Evolutionary conservation across 140 eudicot species (phyloP), one percentile per base, ranked within the genome.

Genomic region (Anethum foeniculum): DNA sequence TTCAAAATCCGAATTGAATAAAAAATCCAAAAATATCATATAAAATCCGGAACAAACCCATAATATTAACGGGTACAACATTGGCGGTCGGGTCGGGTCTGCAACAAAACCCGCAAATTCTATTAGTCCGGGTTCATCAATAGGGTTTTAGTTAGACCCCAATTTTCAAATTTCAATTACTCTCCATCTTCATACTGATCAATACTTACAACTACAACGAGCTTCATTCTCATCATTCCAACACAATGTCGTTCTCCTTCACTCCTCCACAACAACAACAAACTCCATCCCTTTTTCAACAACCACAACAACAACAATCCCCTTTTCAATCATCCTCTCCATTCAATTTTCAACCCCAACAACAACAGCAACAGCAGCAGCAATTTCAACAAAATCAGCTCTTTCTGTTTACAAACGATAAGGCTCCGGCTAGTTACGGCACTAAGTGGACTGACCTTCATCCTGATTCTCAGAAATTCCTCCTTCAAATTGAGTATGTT

Each of bases 391-490:
- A 90, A 75, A 90, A 79, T 75, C 99, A 92, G 38, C 80, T 92
- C 7, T 95, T 86, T 86, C 85, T 95, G 9, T 89, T 90, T 43
- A 95, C 99, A 0, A 95, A 89, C 39, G 99, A 92, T 5, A 95
- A 91, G 76, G 84, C 95, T 74, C 99, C 97, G 23, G 99, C 97
- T 5, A 88, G 86, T 67, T 90, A 95, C 84, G 83, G 96, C 39
- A 89, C 97, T 72, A 95, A 91, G 82, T 95, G 99, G 99, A 88
- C 86, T 11, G 99, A 95, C 85, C 93, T 95, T 2, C 99, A 95
- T 46, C 97, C 97, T 11, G 97, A 95, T 80, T 95, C 99, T 19
- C 99, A 89, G 82, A 95, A 95, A 86, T 80, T 91, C 28, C 98
- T 95, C 7, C 88, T 86, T 64, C 92, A 92, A 82, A 91, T 95